phyloP scores from a whole-genome alignment of 345 rosid species.

The Luvunga scandens region DNA sequence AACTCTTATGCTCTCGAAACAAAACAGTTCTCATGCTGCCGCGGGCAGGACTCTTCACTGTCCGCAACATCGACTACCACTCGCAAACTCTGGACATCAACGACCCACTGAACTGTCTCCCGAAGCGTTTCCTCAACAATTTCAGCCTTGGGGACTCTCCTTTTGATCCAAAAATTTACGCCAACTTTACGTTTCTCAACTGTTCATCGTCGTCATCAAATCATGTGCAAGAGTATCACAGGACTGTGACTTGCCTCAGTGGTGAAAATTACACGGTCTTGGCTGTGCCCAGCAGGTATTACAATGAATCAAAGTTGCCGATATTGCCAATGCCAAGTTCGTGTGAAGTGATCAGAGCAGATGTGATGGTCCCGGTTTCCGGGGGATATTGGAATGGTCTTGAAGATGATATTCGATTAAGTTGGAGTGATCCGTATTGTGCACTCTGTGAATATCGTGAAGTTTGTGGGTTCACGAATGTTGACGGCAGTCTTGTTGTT shows the following conservation, averaged over 20 bases:
- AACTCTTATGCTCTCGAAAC: not conserved
- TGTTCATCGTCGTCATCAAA: slow-evolving; percentile 18
- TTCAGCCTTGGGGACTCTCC: slow-evolving; percentile 15
- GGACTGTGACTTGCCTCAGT: slow-evolving; percentile 23
- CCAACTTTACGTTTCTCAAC: slow-evolving; percentile 28
- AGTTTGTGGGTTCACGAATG: slow-evolving; percentile 19
- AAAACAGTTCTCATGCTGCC: not conserved
- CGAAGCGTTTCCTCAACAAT: slow-evolving; percentile 16
- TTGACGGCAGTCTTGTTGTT: not conserved
- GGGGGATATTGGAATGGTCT: not conserved
- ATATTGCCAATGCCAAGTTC: not conserved
- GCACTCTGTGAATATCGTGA: slow-evolving; percentile 3
- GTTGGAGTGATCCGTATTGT: slow-evolving; percentile 22
- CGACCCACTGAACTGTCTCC: not conserved
- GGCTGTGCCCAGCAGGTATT: not conserved
- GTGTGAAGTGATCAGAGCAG: slow-evolving; percentile 2
- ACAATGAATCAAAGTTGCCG: not conserved
- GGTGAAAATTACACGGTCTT: slow-evolving; percentile 12
- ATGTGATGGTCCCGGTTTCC: slow-evolving; percentile 11
- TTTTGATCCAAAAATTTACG: slow-evolving; percentile 1
- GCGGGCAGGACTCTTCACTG: not conserved
- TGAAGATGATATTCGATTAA: slow-evolving; percentile 6
- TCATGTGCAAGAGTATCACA: not conserved
- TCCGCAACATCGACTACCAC: not conserved
- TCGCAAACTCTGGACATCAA: not conserved